Percentiles rank a stretch among this genome's conserved stretches.
phyloP scores from a whole-genome alignment of 208 protist genomes.

The Trypanosoma avium region DNA sequence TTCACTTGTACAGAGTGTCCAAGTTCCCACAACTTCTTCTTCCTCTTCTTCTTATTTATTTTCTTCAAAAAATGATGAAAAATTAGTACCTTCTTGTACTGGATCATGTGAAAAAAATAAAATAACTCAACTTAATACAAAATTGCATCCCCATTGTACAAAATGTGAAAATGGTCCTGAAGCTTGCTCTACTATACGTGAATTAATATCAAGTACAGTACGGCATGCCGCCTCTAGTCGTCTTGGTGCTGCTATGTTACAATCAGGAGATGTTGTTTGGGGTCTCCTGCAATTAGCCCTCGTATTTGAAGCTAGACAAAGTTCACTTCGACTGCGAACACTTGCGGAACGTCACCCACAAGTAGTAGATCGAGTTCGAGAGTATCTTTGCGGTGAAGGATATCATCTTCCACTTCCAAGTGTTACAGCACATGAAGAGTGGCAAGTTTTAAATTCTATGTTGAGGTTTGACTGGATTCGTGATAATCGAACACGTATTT shows the following conservation, averaged over 20 bases:
- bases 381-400: constrained; percentile 82
- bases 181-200: constrained; percentile 37
- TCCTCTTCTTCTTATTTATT: too few species aligned
- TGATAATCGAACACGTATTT: constrained; percentile 83
- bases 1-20: constrained; percentile 12
- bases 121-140: too few species aligned
- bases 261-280: constrained; percentile 66
- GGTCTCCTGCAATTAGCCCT: constrained; percentile 64
- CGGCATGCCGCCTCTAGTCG: constrained; percentile 38
- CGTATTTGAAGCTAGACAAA: constrained; percentile 80
- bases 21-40: too few species aligned
- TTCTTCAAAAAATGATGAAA: too few species aligned
- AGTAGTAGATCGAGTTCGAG: constrained; percentile 50
- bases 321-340: constrained; percentile 71
- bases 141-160: too few species aligned
- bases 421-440: constrained; percentile 79
- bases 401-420: constrained; percentile 74
- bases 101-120: too few species aligned
- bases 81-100: too few species aligned
- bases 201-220: constrained; percentile 31
- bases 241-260: constrained; percentile 54
- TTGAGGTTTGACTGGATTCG: constrained; percentile 85
- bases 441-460: constrained; percentile 56
- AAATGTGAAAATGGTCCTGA: constrained; percentile 30
- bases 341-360: constrained; percentile 63